Percentiles rank a stretch among this genome's conserved stretches.
These are phyloP conservation scores for Alternaria ventricosa DNA, from an alignment of 2,329 filamentous ascomycete species.

Conservation along the genomic window DNA sequence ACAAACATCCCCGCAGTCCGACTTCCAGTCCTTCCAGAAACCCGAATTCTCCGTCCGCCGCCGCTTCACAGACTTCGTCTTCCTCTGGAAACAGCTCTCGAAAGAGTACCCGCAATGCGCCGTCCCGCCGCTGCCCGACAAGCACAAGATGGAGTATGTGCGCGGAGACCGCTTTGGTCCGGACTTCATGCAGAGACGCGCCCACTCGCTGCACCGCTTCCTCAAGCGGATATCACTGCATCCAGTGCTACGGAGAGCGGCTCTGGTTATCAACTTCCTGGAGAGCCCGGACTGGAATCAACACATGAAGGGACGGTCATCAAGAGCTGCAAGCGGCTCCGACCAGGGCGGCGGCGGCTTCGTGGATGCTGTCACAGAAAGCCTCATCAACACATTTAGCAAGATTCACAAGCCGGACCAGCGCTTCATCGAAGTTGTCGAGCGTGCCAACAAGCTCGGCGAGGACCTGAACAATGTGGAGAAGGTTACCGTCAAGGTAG, in stretches of 20 bases:
- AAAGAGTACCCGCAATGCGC: slow-evolving; percentile 90
- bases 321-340: slow-evolving; percentile 62
- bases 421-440: slow-evolving; percentile 91
- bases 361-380: slow-evolving; percentile 94
- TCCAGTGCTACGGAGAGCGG: slow-evolving; percentile 82
- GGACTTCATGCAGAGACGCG: slow-evolving; percentile 88
- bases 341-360: slow-evolving; percentile 67
- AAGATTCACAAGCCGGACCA: slow-evolving; percentile 96
- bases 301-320: slow-evolving; percentile 81
- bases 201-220: slow-evolving; percentile 90
- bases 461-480: slow-evolving; percentile 93
- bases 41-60: slow-evolving; percentile 79
- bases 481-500: slow-evolving; percentile 92
- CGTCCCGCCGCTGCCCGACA: slow-evolving; percentile 93
- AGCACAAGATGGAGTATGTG: slow-evolving; percentile 99
- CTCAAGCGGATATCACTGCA: slow-evolving; percentile 85
- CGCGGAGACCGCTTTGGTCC: slow-evolving; percentile 92
- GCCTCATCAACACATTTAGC: slow-evolving; percentile 94
- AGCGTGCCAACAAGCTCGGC: slow-evolving; percentile 87
- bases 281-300: slow-evolving; percentile 97
- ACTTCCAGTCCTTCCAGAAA: slow-evolving; percentile 91
- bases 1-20: slow-evolving; percentile 66
- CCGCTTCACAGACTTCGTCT: slow-evolving; percentile 97
- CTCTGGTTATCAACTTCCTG: slow-evolving; percentile 85
- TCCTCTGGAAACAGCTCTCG: slow-evolving; percentile 88